A percentile compares a stretch with the other conserved stretches of the same genome.
Conservation (phyloP, 345 rosid genomes). For the Eucalyptus rudis region DNA sequence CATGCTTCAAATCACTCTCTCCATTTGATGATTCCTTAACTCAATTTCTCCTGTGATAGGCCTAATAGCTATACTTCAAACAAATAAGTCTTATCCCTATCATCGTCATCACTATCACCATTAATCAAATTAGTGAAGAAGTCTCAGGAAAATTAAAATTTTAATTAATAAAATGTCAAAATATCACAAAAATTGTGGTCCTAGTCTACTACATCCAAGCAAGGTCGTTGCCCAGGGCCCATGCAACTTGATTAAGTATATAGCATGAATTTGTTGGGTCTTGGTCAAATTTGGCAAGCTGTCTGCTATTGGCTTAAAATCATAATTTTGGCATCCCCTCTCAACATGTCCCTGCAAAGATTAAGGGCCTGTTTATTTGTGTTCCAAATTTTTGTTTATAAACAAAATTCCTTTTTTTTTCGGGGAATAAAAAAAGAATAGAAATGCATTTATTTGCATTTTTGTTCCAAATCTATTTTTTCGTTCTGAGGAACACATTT, state of each 20-base stretch:
- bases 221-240: background rate
- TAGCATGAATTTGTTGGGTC: background rate
- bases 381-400: too few species aligned
- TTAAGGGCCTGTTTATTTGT: too few species aligned
- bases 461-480: too few species aligned
- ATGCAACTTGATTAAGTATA: background rate
- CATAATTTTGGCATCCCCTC: background rate
- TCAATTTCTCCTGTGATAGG: background rate
- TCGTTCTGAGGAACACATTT: too few species aligned
- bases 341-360: background rate
- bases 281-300: background rate
- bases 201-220: background rate
- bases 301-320: background rate
- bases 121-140: background rate
- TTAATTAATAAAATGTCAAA: background rate
- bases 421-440: too few species aligned
- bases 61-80: background rate
- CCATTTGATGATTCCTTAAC: background rate
- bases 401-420: too few species aligned
- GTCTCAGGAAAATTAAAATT: background rate
- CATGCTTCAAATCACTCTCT: background rate
- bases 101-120: rapidly evolving
- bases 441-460: too few species aligned
- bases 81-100: background rate
- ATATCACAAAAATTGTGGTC: background rate